These are phyloP conservation scores for Candida dubliniensis DNA, from an alignment of 1,139 yeast genomes.

Conservation along the genomic window DNA sequence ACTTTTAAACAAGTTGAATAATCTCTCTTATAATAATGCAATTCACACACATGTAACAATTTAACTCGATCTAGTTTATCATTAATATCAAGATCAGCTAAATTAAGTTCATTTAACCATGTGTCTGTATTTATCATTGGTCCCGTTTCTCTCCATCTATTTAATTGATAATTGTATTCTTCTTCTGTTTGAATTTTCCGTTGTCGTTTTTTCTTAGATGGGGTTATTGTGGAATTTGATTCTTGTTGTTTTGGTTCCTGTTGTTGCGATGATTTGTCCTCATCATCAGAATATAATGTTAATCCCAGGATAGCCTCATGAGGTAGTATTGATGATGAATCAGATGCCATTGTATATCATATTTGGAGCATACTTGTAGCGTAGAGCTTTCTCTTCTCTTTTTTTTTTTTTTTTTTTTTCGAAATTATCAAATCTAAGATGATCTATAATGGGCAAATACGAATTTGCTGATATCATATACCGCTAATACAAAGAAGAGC, in stretches of 20 bases:
- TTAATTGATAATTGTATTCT: slow-evolving; percentile 46
- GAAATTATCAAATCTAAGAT: no score
- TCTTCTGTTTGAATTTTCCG: slow-evolving; percentile 62
- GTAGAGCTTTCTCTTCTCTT: no score
- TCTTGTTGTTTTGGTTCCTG: slow-evolving; percentile 2
- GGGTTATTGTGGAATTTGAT: not conserved
- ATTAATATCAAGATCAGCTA: slow-evolving; percentile 22
- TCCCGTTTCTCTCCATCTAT: slow-evolving; percentile 46
- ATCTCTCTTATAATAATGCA: slow-evolving; percentile 49
- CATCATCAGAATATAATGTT: no score
- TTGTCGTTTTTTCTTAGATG: slow-evolving; percentile 9
- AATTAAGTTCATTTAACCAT: slow-evolving; percentile 39
- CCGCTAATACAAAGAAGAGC: no score
- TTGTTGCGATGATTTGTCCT: not conserved
- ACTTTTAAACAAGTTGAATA: slow-evolving; percentile 41
- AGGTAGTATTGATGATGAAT: no score
- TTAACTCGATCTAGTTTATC: slow-evolving; percentile 37
- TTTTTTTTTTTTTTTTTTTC: no score
- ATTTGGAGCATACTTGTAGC: no score
- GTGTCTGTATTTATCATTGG: slow-evolving; percentile 49
- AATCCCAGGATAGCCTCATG: no score
- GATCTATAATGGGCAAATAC: no score
- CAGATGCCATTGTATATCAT: no score
- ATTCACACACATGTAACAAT: slow-evolving; percentile 46
- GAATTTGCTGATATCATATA: no score